Evolutionary conservation across 2,329 filamentous ascomycete species (phyloP).

Genomic region (Diaporthe australafricana): DNA sequence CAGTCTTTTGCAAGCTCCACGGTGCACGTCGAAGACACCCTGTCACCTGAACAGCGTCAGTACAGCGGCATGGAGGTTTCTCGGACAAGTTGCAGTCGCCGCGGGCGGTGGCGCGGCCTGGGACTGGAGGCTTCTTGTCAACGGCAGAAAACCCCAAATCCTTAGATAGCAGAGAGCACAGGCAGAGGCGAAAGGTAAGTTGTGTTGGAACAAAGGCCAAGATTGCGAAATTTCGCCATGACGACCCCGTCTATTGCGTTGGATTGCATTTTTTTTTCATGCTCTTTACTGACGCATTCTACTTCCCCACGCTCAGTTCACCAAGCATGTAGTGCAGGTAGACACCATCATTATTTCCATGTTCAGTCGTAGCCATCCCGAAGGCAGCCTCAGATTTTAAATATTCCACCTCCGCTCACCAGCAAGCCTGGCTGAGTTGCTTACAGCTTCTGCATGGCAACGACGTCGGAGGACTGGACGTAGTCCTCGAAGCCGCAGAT

Average conservation of each 20-base stretch:
- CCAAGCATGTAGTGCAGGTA: constrained; percentile 11
- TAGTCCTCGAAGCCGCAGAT: constrained; percentile 90
- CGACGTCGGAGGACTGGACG: constrained; percentile 93
- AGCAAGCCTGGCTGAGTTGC: constrained; percentile 33
- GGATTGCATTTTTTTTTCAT: constrained; percentile 15
- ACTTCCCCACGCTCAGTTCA: constrained; percentile 7
- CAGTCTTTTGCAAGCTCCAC: no score
- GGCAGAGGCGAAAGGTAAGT: neutral
- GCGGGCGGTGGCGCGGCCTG: no score
- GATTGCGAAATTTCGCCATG: neutral
- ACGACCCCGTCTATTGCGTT: constrained; percentile 23
- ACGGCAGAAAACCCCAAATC: neutral
- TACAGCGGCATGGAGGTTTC: no score
- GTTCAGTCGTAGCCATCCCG: constrained; percentile 23
- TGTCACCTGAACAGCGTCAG: no score
- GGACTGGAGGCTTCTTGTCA: no score
- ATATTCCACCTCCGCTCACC: neutral
- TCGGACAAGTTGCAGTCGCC: neutral
- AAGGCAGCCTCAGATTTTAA: constrained; percentile 17
- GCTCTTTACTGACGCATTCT: constrained; percentile 25
- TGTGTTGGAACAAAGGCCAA: neutral
- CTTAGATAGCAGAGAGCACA: neutral
- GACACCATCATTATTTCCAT: constrained; percentile 32
- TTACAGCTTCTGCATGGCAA: constrained; percentile 94
- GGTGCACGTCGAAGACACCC: no score